Base-by-base conservation (phyloP, 805 yeast species). In the Pichia pseudocactophila region DNA sequence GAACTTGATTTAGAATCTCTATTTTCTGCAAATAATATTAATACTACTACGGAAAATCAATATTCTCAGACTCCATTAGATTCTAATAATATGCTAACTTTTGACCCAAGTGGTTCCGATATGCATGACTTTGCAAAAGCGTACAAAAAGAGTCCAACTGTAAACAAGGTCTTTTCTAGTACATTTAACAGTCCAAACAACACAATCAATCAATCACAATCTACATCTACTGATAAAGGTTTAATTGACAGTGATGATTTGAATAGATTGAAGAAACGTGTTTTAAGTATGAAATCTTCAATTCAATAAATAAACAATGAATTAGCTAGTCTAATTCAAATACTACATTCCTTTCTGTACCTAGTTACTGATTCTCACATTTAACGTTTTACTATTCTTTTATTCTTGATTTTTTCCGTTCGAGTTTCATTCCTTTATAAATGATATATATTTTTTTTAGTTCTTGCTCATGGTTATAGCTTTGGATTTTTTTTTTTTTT, bases 171-270 rank as follows among this genome's bases (percentile, higher is more conserved):
- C 16, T 7, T 16, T 11, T 36, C 44, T 10, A 37, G 40, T 19
- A 25, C 43, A 19, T 30, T 18, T n/a, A 37, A 34, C 11, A 33
- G 13, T 15, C 22, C 30, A 15, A 20, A 36, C 20, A 40, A 30
- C 20, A 26, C 15, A 9, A 40, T 20, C 22, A 25, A 31, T n/a
- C 25, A 22, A 22, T 6, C 25, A 6, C 25, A 22, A 22, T 8
- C 25, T 22, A 8, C 8, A 22, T 22, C 25, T 8, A 22, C 25
- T n/a, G 43, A 41, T 2, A 39, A 38, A 27, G 8, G 27, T 9
- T 15, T 44, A 3, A 37, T 46, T 40, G 53, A 61, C 42, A 59
- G 56, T 44, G 59, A 55, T 32, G 64, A 61, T 44, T 48, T 61
- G 33, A 50, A 41, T 30, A 53, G 54, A 34, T 44, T 61, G 41